phyloP scores from a whole-genome alignment of 2,329 filamentous ascomycete species.

The Elsinoe australis region DNA sequence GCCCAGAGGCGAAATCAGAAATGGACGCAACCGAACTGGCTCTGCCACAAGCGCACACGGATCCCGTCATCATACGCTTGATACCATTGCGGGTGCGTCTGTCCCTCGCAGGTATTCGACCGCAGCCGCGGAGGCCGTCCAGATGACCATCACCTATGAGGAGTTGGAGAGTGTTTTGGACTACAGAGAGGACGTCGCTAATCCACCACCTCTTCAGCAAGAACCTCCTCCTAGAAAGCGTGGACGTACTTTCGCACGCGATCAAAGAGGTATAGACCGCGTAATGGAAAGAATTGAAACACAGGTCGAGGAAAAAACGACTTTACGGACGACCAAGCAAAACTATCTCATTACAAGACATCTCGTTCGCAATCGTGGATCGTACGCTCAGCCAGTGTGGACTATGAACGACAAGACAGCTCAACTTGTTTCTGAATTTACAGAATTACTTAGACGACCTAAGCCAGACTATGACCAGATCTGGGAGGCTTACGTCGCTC shows the following conservation, averaged over 20 bases:
- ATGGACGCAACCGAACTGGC: not conserved
- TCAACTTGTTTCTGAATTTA: conserved; percentile 1
- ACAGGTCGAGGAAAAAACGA: not conserved
- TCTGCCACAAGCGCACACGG: too few species aligned
- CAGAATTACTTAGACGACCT: not conserved
- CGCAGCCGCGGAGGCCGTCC: conserved; percentile 2
- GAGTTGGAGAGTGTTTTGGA: conserved; percentile 34
- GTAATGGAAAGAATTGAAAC: not conserved
- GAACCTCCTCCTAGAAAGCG: too few species aligned
- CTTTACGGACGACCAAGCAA: conserved; percentile 1
- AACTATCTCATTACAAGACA: conserved; percentile 4
- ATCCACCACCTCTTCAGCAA: conserved; percentile 19
- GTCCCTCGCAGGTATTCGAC: conserved; percentile 7
- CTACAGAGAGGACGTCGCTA: conserved; percentile 35
- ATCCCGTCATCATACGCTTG: too few species aligned
- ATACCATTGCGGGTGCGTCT: too few species aligned
- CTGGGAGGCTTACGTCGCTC: conserved; percentile 45
- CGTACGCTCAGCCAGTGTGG: not conserved
- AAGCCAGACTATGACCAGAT: conserved; percentile 30
- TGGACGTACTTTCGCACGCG: too few species aligned
- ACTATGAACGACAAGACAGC: not conserved
- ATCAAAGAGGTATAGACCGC: not conserved
- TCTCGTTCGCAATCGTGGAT: not conserved
- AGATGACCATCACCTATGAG: conserved; percentile 21
- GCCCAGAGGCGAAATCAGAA: too few species aligned